A percentile compares a stretch with the other conserved stretches of the same genome.
Conservation (phyloP, 345 rosid genomes). For the Excoecaria agallocha region DNA sequence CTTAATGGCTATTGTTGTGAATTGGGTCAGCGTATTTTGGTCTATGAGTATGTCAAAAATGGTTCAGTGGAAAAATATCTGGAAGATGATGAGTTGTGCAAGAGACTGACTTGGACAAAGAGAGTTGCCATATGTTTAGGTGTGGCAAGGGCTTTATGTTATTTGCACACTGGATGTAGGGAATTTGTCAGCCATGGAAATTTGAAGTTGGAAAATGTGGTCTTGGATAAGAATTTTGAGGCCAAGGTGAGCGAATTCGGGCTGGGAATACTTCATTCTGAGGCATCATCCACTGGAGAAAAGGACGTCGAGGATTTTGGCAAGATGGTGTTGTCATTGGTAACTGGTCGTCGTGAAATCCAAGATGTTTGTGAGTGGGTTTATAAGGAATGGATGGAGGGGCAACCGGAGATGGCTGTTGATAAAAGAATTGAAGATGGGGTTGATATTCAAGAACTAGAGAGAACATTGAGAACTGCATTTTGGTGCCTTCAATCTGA, state of each 20-base stretch:
- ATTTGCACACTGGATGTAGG: conserved; percentile 72
- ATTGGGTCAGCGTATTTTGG: conserved; percentile 48
- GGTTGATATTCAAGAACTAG: conserved; percentile 52
- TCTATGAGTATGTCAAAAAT: conserved; percentile 59
- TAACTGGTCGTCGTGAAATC: conserved; percentile 47
- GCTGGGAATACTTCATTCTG: conserved; percentile 21
- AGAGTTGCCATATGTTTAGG: conserved; percentile 53
- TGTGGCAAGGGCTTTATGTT: conserved; percentile 67
- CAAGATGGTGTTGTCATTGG: conserved; percentile 43
- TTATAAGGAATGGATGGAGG: conserved; percentile 58
- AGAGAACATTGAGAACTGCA: conserved; percentile 57
- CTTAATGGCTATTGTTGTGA: conserved; percentile 79
- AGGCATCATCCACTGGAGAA: conserved; percentile 32
- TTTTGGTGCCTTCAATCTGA: conserved; percentile 80
- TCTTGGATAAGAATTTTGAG: conserved; percentile 59
- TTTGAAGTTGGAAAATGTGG: conserved; percentile 60
- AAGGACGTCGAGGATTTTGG: conserved; percentile 78
- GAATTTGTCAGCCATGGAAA: conserved; percentile 77
- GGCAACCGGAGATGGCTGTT: conserved; percentile 40
- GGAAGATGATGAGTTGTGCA: conserved; percentile 48
- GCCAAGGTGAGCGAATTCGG: conserved; percentile 75
- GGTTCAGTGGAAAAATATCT: conserved; percentile 57
- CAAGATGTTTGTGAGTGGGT: conserved; percentile 40
- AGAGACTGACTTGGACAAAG: conserved; percentile 61
- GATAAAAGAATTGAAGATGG: conserved; percentile 45